Percentiles rank a stretch among this genome's conserved stretches.
These are phyloP conservation scores for Colletotrichum simmondsii DNA, from an alignment of 2,329 filamentous ascomycete species.

Conservation along the genomic window DNA sequence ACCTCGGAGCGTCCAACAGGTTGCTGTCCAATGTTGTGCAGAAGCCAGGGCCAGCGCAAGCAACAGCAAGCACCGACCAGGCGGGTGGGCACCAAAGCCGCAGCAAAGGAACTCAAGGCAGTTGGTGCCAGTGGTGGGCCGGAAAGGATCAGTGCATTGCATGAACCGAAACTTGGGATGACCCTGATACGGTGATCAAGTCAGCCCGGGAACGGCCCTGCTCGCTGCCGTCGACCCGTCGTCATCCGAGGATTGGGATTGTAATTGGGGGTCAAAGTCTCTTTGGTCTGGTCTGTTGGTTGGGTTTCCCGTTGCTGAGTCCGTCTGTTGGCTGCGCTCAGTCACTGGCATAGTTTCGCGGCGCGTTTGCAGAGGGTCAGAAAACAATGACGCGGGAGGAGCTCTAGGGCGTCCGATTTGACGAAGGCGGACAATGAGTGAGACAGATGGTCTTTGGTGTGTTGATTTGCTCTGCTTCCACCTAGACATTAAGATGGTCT, in stretches of 20 bases:
- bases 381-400: not conserved
- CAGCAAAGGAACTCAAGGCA: not conserved
- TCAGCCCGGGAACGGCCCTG: slow-evolving; percentile 23
- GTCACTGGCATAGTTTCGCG: slow-evolving; percentile 13
- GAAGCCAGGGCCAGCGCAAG: not conserved
- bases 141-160: slow-evolving; percentile 25
- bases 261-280: not conserved
- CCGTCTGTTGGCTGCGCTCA: not conserved
- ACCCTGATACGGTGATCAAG: slow-evolving; percentile 3
- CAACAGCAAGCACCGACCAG: not conserved
- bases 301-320: not conserved
- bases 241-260: slow-evolving; percentile 21
- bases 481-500: not conserved
- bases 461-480: not conserved
- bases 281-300: not conserved
- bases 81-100: not conserved
- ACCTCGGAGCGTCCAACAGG: not conserved
- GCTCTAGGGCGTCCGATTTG: not conserved
- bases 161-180: slow-evolving; percentile 31
- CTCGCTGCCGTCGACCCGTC: slow-evolving; percentile 10
- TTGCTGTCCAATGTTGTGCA: slow-evolving; percentile 12
- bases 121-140: slow-evolving; percentile 6
- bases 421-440: not conserved
- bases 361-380: slow-evolving; percentile 14
- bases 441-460: not conserved